Evolutionary conservation across 306 rosid genomes (phyloP), one percentile per base, ranked within the genome.

Genomic region (Lotus japonicus): DNA sequence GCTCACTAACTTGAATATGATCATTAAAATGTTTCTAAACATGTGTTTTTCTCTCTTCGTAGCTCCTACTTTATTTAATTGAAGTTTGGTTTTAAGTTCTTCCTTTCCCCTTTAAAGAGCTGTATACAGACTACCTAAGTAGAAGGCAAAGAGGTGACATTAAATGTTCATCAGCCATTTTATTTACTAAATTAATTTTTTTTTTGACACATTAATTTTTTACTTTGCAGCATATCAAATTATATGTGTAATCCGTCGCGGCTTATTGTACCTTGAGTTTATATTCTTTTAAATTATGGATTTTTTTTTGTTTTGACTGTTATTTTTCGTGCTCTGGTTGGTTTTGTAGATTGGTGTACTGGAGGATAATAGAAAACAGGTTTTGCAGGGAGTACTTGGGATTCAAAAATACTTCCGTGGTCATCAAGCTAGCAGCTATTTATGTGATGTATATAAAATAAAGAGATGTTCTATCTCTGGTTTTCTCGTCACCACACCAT

Each of bases 371-470:
- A 90, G 92, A 73, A 78, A 71, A 23, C 82, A 79, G 63, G 66
- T 87, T 77, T 61, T 90, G 75, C 82, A 45, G 46, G 92, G 92
- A 72, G 65, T 80, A 73, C 16, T 87, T n/a, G 76, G 77, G 73
- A 67, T 95, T 62, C 99, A 95, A 77, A 95, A 88, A 75, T 81
- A 72, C 79, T 81, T 88, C 66, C 99, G 97, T 66, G 95, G 95
- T 71, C 69, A 63, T 77, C 81, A 43, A 68, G 90, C 91, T 26
- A 90, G 87, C 43, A 62, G 23, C 46, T 63, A 51, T 68, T 84
- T 88, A 72, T 45, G 76, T 57, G 85, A 88, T n/a, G n/a, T n/a
- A n/a, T n/a, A n/a, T n/a, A n/a, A n/a, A n/a, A n/a, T n/a, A n/a
- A n/a, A n/a, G n/a, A n/a, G n/a, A n/a, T n/a, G n/a, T n/a, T n/a